Base-by-base conservation (phyloP, 2,329 filamentous ascomycete species). In the Alternaria ventricosa region DNA sequence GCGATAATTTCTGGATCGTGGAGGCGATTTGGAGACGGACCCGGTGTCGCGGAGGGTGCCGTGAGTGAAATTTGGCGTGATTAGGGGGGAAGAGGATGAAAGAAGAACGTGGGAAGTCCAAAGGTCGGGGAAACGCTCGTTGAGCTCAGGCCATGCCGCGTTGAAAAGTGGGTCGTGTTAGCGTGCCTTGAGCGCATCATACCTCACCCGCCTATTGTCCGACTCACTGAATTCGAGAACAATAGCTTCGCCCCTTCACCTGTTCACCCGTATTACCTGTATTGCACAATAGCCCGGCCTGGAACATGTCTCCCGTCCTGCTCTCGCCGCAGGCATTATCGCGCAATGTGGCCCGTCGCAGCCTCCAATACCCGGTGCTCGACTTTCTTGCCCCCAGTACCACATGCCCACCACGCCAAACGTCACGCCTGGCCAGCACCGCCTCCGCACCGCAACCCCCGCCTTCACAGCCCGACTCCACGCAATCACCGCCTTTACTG, bases 351-450 rank as follows among this genome's bases (percentile, higher is more conserved):
- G 25, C 30, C 13, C 54, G 54, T 28, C 47, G 59, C 61, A 41
- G 23, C 53, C 27, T 47, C 33, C 61, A 25, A 10, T 44, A 51
- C 18, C 64, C 63, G 20, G 51, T 75, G 13, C 64, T 72, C 50
- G 75, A 77, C 57, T 76, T 75, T 50, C 72, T 78, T 60, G 73
- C 70, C 33, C 75, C 75, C 28, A 65, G 68, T 59, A 69, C 66
- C 59, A 47, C 53, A 30, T 55, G 66, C 61, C 23, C 60, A 66
- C 61, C 66, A 60, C 66, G 62, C 64, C 61, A 60, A 56, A n/a
- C 64, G 12, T 59, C 56, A 55, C 66, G 62, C 18, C 57, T 64
- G 60, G 68, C 70, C 56, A 68, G 63, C 54, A 66, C 65, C 44
- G 28, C 41, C 13, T 20, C 65, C 50, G 33, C 20, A 55, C 47